These are phyloP conservation scores for Iris pallida DNA, from an alignment of 116 monocot species.

Conservation along the genomic window DNA sequence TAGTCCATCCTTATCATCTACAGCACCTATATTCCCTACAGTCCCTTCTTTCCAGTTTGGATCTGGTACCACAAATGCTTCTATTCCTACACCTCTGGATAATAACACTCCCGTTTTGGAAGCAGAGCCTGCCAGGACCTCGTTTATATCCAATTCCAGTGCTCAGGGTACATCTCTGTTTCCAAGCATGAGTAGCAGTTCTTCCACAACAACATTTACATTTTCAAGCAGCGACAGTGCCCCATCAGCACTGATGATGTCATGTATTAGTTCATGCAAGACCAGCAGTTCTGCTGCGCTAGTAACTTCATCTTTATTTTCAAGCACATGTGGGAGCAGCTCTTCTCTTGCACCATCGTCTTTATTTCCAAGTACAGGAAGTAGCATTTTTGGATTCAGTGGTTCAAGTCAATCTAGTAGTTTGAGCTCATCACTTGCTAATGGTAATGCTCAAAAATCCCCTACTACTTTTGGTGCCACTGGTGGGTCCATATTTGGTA, in stretches of 20 bases:
- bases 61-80: constrained; percentile 3
- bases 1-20: constrained; percentile 15
- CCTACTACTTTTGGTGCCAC: background rate
- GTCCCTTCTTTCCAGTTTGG: constrained; percentile 15
- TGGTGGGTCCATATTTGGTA: constrained; percentile 6
- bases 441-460: background rate
- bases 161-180: constrained; percentile 2
- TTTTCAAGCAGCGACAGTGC: constrained; percentile 5
- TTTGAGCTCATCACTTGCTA: constrained; percentile 3
- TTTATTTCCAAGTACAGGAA: constrained; percentile 7
- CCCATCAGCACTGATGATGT: constrained; percentile 9
- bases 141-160: constrained; percentile 9
- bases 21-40: constrained; percentile 15
- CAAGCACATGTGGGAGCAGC: constrained; percentile 5
- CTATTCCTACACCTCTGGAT: constrained; percentile 6
- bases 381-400: background rate
- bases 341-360: background rate
- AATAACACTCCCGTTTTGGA: constrained; percentile 12
- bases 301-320: background rate
- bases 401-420: no score
- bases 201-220: background rate
- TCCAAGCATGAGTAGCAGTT: constrained; percentile 3
- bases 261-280: constrained; percentile 3
- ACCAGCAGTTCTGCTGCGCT: constrained; percentile 3
- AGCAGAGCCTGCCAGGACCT: constrained; percentile 17